Conservation (phyloP, 2,329 filamentous ascomycete species). For the Penicillium sp. region DNA sequence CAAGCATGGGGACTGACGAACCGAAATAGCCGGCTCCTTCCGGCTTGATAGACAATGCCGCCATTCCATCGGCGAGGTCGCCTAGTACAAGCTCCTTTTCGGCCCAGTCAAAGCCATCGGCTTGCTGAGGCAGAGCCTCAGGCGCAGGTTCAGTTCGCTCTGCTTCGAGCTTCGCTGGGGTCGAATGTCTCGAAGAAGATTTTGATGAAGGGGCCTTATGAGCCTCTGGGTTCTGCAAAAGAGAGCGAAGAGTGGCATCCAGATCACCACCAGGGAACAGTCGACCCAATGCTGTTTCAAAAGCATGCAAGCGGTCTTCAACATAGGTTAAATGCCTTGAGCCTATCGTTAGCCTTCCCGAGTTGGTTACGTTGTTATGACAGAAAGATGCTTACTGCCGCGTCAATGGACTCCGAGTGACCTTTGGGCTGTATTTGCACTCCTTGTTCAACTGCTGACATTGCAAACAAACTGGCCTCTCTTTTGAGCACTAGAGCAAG, state of each 20-base stretch:
- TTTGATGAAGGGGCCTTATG: slow-evolving; percentile 41
- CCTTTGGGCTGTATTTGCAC: slow-evolving; percentile 49
- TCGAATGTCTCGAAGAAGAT: slow-evolving; percentile 45
- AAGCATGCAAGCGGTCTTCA: slow-evolving; percentile 45
- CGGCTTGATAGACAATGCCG: slow-evolving; percentile 45
- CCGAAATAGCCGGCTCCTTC: slow-evolving; percentile 48
- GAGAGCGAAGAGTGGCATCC: slow-evolving; percentile 44
- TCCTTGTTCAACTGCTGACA: slow-evolving; percentile 46
- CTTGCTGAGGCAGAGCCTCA: slow-evolving; percentile 50
- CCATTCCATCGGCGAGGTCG: slow-evolving; percentile 47
- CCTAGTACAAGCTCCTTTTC: slow-evolving; percentile 45
- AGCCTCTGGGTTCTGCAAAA: slow-evolving; percentile 42
- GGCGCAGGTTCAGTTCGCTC: slow-evolving; percentile 43
- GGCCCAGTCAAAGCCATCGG: slow-evolving; percentile 45
- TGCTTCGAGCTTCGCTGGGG: slow-evolving; percentile 39
- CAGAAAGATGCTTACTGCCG: slow-evolving; percentile 39
- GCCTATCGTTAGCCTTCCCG: slow-evolving; percentile 18
- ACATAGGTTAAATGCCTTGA: slow-evolving; percentile 45
- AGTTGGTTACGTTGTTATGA: slow-evolving; percentile 14
- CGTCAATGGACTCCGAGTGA: slow-evolving; percentile 48
- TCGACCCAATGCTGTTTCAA: slow-evolving; percentile 44
- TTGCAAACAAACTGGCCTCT: slow-evolving; percentile 44
- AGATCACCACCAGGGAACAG: slow-evolving; percentile 46
- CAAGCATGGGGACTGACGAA: slow-evolving; percentile 12
- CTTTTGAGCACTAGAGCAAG: slow-evolving; percentile 45